These are phyloP conservation scores for Daldinia loculata DNA, from an alignment of 495 filamentous ascomycete species.

Conservation along the genomic window DNA sequence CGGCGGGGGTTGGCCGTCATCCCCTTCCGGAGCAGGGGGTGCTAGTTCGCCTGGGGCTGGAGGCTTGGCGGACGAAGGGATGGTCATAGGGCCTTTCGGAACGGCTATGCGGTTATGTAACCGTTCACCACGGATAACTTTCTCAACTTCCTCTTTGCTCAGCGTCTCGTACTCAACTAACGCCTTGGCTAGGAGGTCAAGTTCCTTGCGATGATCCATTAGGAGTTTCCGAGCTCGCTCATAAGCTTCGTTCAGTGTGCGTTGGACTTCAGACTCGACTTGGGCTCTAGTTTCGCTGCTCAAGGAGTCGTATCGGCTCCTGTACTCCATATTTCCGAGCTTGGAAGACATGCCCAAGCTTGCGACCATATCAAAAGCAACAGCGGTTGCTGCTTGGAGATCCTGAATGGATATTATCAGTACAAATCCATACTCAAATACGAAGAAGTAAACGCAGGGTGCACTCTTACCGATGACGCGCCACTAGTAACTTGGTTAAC, in stretches of 20 bases:
- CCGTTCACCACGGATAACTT: slow-evolving; percentile 84
- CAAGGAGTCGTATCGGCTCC: slow-evolving; percentile 77
- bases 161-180: slow-evolving; percentile 94
- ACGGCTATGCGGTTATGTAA: slow-evolving; percentile 63
- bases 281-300: slow-evolving; percentile 83
- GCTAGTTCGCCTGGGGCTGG: slow-evolving; percentile 39
- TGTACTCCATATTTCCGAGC: slow-evolving; percentile 89
- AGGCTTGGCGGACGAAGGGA: slow-evolving; percentile 49
- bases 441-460: neutral
- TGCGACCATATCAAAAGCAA: slow-evolving; percentile 87
- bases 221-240: slow-evolving; percentile 77
- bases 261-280: slow-evolving; percentile 87
- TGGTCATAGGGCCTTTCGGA: slow-evolving; percentile 57
- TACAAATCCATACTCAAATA: slow-evolving; percentile 14
- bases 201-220: slow-evolving; percentile 74
- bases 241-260: slow-evolving; percentile 82
- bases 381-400: slow-evolving; percentile 77
- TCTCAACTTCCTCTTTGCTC: slow-evolving; percentile 85
- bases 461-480: slow-evolving; percentile 70
- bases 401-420: slow-evolving; percentile 63
- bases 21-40: slow-evolving; percentile 36
- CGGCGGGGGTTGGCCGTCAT: slow-evolving; percentile 33
- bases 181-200: slow-evolving; percentile 86
- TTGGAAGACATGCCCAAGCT: slow-evolving; percentile 85
- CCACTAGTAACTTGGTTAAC: slow-evolving; percentile 86